Conservation (phyloP, 495 filamentous ascomycete species). For the Podospora tetraspora region DNA sequence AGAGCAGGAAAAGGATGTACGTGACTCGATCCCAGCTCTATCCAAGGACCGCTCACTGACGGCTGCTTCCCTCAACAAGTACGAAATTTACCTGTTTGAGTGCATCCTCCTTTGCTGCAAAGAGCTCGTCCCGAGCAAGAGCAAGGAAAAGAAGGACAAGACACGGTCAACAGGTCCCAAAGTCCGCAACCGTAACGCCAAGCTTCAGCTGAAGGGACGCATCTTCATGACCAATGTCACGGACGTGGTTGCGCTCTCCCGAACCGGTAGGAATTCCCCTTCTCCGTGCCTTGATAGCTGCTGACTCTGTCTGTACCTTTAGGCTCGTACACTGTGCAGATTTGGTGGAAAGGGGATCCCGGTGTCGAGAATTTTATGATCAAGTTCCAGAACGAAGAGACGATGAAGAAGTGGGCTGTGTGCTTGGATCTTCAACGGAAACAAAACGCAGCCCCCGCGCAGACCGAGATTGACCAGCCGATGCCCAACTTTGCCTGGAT, state of each 20-base stretch:
- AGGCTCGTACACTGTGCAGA: constrained; percentile 92
- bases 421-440: constrained; percentile 57
- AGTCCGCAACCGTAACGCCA: constrained; percentile 67
- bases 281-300: background rate
- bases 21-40: constrained; percentile 23
- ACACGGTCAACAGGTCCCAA: constrained; percentile 46
- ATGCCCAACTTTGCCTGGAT: constrained; percentile 72
- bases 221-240: constrained; percentile 99
- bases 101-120: constrained; percentile 96
- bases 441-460: constrained; percentile 36
- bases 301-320: constrained; percentile 23
- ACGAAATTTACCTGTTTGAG: constrained; percentile 96
- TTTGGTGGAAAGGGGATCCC: constrained; percentile 97
- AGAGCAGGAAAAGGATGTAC: constrained; percentile 79
- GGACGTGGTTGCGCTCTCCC: constrained; percentile 75
- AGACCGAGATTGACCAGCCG: constrained; percentile 33
- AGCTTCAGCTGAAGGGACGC: constrained; percentile 87
- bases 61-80: constrained; percentile 49
- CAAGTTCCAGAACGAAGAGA: constrained; percentile 81
- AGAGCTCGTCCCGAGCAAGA: constrained; percentile 82
- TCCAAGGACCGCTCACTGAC: background rate
- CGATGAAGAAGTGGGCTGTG: constrained; percentile 82
- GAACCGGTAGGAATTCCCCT: constrained; percentile 58
- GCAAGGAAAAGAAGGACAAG: constrained; percentile 61
- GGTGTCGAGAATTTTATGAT: constrained; percentile 96